phyloP scores from a whole-genome alignment of 2,329 filamentous ascomycete genomes.

The Plectosphaerella sp. region DNA sequence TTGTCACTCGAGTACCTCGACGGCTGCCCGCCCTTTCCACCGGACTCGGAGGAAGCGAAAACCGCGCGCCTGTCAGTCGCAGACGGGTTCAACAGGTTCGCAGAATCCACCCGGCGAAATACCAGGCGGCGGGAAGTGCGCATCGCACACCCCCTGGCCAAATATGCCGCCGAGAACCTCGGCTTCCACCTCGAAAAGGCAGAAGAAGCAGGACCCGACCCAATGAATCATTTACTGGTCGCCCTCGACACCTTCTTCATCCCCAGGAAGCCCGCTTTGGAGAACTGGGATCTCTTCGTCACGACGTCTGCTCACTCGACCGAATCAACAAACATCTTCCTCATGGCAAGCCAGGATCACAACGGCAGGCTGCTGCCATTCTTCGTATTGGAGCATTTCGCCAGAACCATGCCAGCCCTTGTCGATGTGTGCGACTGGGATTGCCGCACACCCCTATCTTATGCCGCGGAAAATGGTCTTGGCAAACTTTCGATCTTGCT shows the following conservation, averaged over 20 bases:
- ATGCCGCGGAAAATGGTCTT: not conserved
- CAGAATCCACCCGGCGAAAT: not conserved
- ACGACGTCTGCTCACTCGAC: not conserved
- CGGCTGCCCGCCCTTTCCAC: not conserved
- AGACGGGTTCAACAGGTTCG: not conserved
- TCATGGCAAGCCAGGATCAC: not conserved
- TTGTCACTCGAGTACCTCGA: conserved; percentile 15
- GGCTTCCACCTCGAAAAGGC: not conserved
- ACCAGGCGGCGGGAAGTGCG: not conserved
- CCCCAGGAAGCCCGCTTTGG: not conserved
- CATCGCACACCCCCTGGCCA: not conserved
- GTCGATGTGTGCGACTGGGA: not conserved
- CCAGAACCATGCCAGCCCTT: not conserved
- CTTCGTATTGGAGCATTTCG: not conserved
- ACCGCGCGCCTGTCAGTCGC: no score
- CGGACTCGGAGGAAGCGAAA: no score
- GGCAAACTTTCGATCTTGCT: not conserved
- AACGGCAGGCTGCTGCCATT: not conserved
- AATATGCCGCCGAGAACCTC: not conserved
- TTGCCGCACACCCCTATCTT: not conserved
- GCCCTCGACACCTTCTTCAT: not conserved
- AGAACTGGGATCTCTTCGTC: not conserved
- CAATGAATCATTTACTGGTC: not conserved
- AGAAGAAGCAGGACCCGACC: not conserved
- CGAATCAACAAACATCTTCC: not conserved